phyloP scores from a whole-genome alignment of 495 filamentous ascomycete genomes.

The Xylaria intraflava region DNA sequence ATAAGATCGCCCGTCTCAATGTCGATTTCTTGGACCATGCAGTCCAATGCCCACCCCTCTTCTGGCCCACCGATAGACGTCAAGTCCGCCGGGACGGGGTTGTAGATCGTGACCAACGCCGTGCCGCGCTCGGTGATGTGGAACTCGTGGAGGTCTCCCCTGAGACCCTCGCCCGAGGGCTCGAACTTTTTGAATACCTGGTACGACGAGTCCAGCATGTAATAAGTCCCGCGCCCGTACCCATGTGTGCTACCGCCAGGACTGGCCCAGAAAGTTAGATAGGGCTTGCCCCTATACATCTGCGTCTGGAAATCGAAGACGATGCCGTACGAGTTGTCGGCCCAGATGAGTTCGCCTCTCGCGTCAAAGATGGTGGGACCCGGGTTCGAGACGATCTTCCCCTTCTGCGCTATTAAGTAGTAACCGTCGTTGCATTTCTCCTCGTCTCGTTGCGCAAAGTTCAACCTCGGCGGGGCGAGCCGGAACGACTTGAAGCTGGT shows the following conservation, averaged over 20 bases:
- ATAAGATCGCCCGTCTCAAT: constrained; percentile 36
- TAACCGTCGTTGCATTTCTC: constrained; percentile 32
- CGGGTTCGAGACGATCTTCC: constrained; percentile 14
- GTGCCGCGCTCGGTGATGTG: constrained; percentile 30
- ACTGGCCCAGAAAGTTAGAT: constrained; percentile 19
- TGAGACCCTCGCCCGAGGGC: constrained; percentile 3
- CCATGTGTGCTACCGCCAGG: constrained; percentile 7
- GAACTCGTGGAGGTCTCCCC: constrained; percentile 19
- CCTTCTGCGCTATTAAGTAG: constrained; percentile 38
- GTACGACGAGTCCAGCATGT: constrained; percentile 20
- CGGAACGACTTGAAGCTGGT: constrained; percentile 8
- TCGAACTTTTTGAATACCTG: constrained; percentile 11
- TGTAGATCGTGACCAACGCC: constrained; percentile 38
- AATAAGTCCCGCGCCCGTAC: constrained; percentile 12
- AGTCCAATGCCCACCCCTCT: constrained; percentile 40
- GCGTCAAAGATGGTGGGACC: constrained; percentile 29
- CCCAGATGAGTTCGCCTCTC: constrained; percentile 37
- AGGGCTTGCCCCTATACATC: constrained; percentile 9
- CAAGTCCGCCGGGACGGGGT: constrained; percentile 29
- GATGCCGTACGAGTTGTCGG: constrained; percentile 24
- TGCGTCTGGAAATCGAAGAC: constrained; percentile 11
- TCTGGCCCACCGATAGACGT: constrained; percentile 25
- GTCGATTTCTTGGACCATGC: constrained; percentile 42
- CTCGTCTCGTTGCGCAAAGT: constrained; percentile 26
- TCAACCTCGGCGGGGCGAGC: constrained; percentile 26